Percentiles rank a stretch among this genome's conserved stretches.
Evolutionary conservation across 2,329 filamentous ascomycete species (phyloP).

Genomic region (Xylariaceae sp.): DNA sequence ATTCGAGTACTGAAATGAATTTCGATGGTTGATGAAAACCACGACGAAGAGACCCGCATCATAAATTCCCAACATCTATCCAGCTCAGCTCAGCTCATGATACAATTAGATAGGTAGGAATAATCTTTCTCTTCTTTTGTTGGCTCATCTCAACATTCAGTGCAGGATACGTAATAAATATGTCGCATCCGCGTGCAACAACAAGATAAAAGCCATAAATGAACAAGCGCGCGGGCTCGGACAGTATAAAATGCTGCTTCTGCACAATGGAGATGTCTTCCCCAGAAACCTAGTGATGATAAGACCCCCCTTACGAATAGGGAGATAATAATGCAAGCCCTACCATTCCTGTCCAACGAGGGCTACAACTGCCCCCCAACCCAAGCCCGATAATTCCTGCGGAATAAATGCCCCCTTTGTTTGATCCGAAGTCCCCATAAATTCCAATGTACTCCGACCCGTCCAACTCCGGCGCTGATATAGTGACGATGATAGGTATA

Average conservation of each 20-base stretch:
- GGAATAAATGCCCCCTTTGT: slow-evolving; percentile 11
- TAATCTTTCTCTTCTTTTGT: too few species aligned
- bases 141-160: not conserved
- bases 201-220: slow-evolving; percentile 4
- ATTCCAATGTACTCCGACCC: slow-evolving; percentile 20
- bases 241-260: not conserved
- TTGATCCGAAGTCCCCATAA: slow-evolving; percentile 13
- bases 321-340: slow-evolving; percentile 9
- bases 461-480: slow-evolving; percentile 32
- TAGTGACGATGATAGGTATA: slow-evolving; percentile 24
- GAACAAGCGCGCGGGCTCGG: slow-evolving; percentile 3
- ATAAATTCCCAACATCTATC: slow-evolving; percentile 9
- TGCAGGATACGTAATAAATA: not conserved
- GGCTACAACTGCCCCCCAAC: not conserved
- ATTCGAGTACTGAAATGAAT: slow-evolving; percentile 5
- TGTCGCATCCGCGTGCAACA: too few species aligned
- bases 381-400: slow-evolving; percentile 15
- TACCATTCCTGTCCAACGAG: slow-evolving; percentile 10
- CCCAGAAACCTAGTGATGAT: not conserved
- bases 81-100: slow-evolving; percentile 7
- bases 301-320: slow-evolving; percentile 6
- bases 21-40: not conserved
- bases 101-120: slow-evolving; percentile 14
- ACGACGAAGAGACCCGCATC: slow-evolving; percentile 1
- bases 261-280: not conserved